phyloP scores from a whole-genome alignment of 257 asterid genomes.

The Solanum chilense region DNA sequence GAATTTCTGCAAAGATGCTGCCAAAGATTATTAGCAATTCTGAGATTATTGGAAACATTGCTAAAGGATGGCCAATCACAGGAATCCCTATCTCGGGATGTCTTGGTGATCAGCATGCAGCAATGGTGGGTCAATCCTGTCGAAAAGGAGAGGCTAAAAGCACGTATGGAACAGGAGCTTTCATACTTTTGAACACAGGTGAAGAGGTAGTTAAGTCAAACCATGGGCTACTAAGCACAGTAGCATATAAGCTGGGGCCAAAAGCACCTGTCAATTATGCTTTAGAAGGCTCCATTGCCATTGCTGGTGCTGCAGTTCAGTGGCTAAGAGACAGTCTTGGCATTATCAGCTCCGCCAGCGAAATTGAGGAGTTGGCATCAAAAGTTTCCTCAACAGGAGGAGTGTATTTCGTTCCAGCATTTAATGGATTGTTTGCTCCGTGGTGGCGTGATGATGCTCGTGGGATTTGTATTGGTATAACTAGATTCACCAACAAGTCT shows the following conservation, averaged over 20 bases:
- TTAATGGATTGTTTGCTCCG: slow-evolving; percentile 92
- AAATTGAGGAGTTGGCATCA: slow-evolving; percentile 79
- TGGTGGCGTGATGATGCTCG: slow-evolving; percentile 99
- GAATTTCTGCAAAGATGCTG: slow-evolving; percentile 38
- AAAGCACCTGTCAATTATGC: slow-evolving; percentile 77
- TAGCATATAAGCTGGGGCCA: slow-evolving; percentile 87
- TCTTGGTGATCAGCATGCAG: slow-evolving; percentile 96
- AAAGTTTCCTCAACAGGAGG: slow-evolving; percentile 73
- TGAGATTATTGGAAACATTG: slow-evolving; percentile 58
- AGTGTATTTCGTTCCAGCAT: slow-evolving; percentile 91
- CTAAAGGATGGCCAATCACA: slow-evolving; percentile 66
- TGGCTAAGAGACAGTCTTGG: slow-evolving; percentile 97
- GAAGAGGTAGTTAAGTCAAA: slow-evolving; percentile 45
- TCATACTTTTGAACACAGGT: slow-evolving; percentile 79
- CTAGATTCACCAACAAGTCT: slow-evolving; percentile 86
- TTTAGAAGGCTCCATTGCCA: slow-evolving; percentile 92
- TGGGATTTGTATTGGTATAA: slow-evolving; percentile 81
- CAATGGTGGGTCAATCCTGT: slow-evolving; percentile 93
- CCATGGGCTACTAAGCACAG: slow-evolving; percentile 74
- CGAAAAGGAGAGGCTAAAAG: slow-evolving; percentile 85
- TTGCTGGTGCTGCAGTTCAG: slow-evolving; percentile 98
- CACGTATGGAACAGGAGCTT: slow-evolving; percentile 93
- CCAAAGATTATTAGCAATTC: slow-evolving; percentile 76
- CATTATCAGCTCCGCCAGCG: slow-evolving; percentile 60
- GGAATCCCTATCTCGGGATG: slow-evolving; percentile 86